Base-by-base conservation (phyloP, 495 filamentous ascomycete genomes). In the Tuber borchii region DNA sequence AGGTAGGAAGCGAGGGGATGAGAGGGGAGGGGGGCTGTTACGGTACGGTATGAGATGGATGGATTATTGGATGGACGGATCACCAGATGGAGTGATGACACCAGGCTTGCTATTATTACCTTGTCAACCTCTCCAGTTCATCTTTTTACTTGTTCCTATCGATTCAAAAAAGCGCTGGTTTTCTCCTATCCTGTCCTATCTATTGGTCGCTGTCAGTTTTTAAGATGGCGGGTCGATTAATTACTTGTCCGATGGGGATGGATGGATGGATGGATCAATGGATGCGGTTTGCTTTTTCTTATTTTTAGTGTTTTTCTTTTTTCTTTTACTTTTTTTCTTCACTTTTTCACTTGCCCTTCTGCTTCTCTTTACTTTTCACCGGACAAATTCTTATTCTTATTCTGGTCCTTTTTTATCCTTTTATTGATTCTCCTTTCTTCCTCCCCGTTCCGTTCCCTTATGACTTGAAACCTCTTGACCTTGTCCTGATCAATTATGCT, bases 371-470 rank as follows among this genome's bases (percentile, higher is more conserved):
- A 12, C 22, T 74, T n/a, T 40, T 43, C 61, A 44, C 73, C 39
- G 40, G n/a, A 39, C n/a, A 26, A 71, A 74, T 74, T 68, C 56
- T 31, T 80, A 75, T 70, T 19, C 69, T 70, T 74, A 61, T 14
- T 31, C n/a, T n/a, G 1, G 22, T 8, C 20, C 22, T 74, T 70
- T 72, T 74, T 73, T 40, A 34, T 77, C 69, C 69, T 73, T 56
- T 56, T 46, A 56, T 73, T 43, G 40, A 70, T 68, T 37, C 51
- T 61, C 65, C 69, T 71, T 73, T 79, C 75, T 70, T 70, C 75
- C 46, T 78, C 75, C 77, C 56, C 73, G n/a, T 44, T 77, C 78
- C 39, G n/a, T 44, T 77, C 78, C 39, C 19, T 65, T 31, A 19
- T 65, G 56, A 65, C 56, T 65, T 17, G 56, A 19, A 17, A 65